phyloP scores from a whole-genome alignment of 352 stramenopile species.

The Phytophthora megakarya region DNA sequence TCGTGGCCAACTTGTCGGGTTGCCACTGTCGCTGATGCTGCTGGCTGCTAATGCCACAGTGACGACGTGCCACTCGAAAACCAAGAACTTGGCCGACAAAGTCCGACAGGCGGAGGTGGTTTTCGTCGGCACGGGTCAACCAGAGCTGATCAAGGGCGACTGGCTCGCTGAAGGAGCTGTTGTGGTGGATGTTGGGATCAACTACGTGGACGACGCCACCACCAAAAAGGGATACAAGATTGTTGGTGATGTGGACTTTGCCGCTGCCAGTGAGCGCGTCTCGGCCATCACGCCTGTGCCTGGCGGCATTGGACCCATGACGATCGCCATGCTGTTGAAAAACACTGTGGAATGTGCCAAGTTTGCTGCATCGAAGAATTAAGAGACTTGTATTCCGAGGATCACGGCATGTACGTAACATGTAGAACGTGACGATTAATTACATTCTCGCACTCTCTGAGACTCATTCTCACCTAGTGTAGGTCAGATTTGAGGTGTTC shows the following conservation, averaged over 20 bases:
- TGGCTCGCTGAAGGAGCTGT: slow-evolving; percentile 98
- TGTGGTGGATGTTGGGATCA: slow-evolving; percentile 99
- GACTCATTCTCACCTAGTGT: not conserved
- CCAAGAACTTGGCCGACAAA: slow-evolving; percentile 62
- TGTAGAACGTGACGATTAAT: slow-evolving; percentile 31
- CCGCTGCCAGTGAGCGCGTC: slow-evolving; percentile 78
- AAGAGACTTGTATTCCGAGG: not conserved
- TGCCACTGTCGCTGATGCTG: slow-evolving; percentile 96
- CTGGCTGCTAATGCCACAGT: slow-evolving; percentile 96
- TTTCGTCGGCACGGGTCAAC: slow-evolving; percentile 93
- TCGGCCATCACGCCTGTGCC: slow-evolving; percentile 98
- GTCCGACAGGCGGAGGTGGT: slow-evolving; percentile 95
- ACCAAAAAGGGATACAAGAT: slow-evolving; percentile 91
- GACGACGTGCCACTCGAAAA: slow-evolving; percentile 97
- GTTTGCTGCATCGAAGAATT: slow-evolving; percentile 39
- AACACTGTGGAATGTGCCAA: slow-evolving; percentile 78
- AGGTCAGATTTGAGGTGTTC: not conserved
- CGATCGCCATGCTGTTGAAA: slow-evolving; percentile 93
- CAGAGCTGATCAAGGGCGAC: slow-evolving; percentile 93
- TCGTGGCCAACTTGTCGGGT: slow-evolving; percentile 96
- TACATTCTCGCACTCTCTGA: slow-evolving; percentile 27
- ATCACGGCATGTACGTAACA: slow-evolving; percentile 16
- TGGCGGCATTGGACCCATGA: slow-evolving; percentile 98
- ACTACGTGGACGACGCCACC: slow-evolving; percentile 91
- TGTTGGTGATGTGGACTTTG: slow-evolving; percentile 97